These are phyloP conservation scores for Solanum hybrid DNA, from an alignment of 305 asterid species.

Conservation along the genomic window DNA sequence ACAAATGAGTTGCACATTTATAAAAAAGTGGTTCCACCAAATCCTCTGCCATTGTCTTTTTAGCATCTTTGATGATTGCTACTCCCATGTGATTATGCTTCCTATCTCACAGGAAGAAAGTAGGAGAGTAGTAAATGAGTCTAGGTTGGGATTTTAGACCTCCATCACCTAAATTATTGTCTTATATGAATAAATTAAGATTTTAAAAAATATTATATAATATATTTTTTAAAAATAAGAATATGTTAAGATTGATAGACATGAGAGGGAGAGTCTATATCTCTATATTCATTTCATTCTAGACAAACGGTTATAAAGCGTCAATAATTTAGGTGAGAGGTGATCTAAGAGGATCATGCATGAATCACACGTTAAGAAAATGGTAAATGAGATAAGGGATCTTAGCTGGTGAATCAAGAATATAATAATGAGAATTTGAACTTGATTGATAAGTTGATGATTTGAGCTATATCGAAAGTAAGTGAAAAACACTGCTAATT, in stretches of 20 bases:
- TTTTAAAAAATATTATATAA: neutral
- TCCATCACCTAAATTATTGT: slow-evolving; percentile 2
- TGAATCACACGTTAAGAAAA: neutral
- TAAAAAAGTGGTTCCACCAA: slow-evolving; percentile 31
- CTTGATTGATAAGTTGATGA: neutral
- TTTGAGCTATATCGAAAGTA: neutral
- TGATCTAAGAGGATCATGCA: neutral
- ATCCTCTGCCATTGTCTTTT: slow-evolving; percentile 42
- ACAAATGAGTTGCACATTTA: slow-evolving; percentile 34
- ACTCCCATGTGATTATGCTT: slow-evolving; percentile 42
- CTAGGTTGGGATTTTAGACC: slow-evolving; percentile 4
- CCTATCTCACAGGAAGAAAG: slow-evolving; percentile 10
- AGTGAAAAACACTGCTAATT: neutral
- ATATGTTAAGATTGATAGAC: neutral
- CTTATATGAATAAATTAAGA: neutral
- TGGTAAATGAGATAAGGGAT: neutral
- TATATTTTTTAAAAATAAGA: too few relatives aligned
- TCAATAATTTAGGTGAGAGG: neutral
- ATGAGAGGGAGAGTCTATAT: neutral
- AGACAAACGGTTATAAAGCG: neutral
- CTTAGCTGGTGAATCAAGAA: neutral
- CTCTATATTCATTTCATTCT: neutral
- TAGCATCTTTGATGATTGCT: slow-evolving; percentile 32
- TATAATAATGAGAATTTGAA: neutral
- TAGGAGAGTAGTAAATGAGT: slow-evolving; percentile 1